Evolutionary conservation across 495 filamentous ascomycete genomes (phyloP).

Genomic region (Penicillium maclennaniae): DNA sequence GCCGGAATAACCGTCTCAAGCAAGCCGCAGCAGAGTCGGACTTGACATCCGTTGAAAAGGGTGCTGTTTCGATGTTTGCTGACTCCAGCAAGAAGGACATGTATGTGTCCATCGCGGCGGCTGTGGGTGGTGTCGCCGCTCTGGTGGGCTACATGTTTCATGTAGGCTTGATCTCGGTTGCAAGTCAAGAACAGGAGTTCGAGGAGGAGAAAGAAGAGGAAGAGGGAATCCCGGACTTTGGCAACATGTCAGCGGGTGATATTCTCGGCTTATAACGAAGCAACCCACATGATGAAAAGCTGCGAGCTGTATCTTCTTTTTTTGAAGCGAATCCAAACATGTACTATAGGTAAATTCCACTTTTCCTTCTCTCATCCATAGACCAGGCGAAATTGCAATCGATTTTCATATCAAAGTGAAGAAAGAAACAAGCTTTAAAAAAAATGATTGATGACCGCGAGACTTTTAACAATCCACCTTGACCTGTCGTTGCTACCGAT

Average conservation of each 20-base stretch:
- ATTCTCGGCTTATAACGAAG: background rate
- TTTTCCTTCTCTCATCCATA: background rate
- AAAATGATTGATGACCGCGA: background rate
- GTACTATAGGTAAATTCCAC: background rate
- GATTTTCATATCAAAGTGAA: background rate
- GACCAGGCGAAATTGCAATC: background rate
- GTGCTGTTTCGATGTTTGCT: slow-evolving; percentile 24
- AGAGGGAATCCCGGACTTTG: slow-evolving; percentile 7
- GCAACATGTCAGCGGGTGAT: background rate
- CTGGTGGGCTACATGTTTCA: slow-evolving; percentile 42
- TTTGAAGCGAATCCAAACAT: background rate
- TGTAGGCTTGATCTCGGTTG: slow-evolving; percentile 25
- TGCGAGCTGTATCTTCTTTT: background rate
- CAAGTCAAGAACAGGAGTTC: slow-evolving; percentile 7
- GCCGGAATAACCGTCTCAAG: slow-evolving; percentile 33
- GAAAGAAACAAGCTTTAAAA: background rate
- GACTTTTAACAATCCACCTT: background rate
- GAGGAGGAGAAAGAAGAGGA: slow-evolving; percentile 21
- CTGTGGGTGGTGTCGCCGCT: slow-evolving; percentile 32
- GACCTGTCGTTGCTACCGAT: background rate
- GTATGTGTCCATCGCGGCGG: slow-evolving; percentile 36
- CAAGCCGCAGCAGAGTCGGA: slow-evolving; percentile 28
- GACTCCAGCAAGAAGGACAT: slow-evolving; percentile 33
- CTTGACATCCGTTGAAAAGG: slow-evolving; percentile 24
- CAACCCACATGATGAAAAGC: background rate